A percentile compares a stretch with the other conserved stretches of the same genome.
Evolutionary conservation across 345 rosid species (phyloP).

Genomic region (Salix caprea): DNA sequence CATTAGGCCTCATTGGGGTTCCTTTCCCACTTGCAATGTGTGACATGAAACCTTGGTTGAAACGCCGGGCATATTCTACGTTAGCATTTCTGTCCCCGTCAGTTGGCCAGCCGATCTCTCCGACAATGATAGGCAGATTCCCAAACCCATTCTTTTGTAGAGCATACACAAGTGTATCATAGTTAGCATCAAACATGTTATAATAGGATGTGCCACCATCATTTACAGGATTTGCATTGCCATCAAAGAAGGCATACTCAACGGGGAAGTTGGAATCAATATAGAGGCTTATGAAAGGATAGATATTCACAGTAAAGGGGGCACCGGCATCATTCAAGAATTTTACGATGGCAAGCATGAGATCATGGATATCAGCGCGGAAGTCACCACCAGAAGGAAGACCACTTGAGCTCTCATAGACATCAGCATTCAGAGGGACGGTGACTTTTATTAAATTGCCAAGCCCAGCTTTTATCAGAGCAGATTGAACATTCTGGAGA

Average conservation of each 20-base stretch:
- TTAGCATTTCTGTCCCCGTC: conserved; percentile 73
- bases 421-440: conserved; percentile 83
- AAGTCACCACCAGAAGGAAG: conserved; percentile 80
- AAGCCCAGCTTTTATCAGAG: conserved; percentile 80
- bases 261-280: conserved; percentile 66
- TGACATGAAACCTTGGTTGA: conserved; percentile 73
- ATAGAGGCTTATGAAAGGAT: conserved; percentile 84
- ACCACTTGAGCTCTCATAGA: conserved; percentile 48
- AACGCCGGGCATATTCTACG: conserved; percentile 45
- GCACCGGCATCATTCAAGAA: conserved; percentile 55
- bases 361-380: conserved; percentile 53
- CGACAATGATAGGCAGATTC: conserved; percentile 63
- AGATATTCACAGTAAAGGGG: conserved; percentile 74
- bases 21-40: conserved; percentile 55
- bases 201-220: conserved; percentile 76
- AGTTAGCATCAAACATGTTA: conserved; percentile 83
- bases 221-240: conserved; percentile 49
- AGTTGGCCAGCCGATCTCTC: conserved; percentile 93
- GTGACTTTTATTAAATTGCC: conserved; percentile 70
- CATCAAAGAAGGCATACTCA: conserved; percentile 78
- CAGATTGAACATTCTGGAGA: conserved; percentile 80
- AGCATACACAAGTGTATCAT: conserved; percentile 68
- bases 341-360: conserved; percentile 59
- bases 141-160: conserved; percentile 76
- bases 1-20: conserved; percentile 57